Base-by-base conservation (phyloP, 768 basidiomycete species). In the Coprinopsis strossmayeri region DNA sequence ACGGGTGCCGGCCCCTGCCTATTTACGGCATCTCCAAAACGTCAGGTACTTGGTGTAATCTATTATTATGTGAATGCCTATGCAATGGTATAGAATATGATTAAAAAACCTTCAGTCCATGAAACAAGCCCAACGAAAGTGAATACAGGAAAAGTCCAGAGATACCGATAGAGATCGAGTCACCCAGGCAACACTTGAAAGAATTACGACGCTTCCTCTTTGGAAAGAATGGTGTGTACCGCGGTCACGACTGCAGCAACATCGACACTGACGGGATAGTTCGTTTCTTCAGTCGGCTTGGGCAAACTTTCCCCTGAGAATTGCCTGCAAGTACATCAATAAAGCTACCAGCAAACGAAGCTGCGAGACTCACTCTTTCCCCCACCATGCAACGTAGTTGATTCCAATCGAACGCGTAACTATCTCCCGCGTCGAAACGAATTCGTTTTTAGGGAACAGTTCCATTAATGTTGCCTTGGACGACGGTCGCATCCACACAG, bases 371-470 rank as follows among this genome's bases (percentile, higher is more conserved):
- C 55, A 72, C 72, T 60, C 55, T 45, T 60, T 60, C 17, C 69
- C 67, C 64, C 72, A 72, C 82, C 80, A 82, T 5, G 78, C 83
- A 40, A 79, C 59, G 56, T 87, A 86, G 9, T 66, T 64, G 48
- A 83, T 67, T 9, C 77, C 75, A 20, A 82, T 57, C 5, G 77
- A 72, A 24, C 65, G 65, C n/a, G 70, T 70, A 17, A 82, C 73
- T 42, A 79, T 64, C 57, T 83, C 78, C 49, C 76, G 73, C 55
- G 88, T 84, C 41, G 73, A 76, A 21, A 73, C 70, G 62, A 86
- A 90, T 17, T 73, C 73, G n/a, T 75, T 76, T 2, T 73, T 67
- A 17, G 81, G 84, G 65, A 87, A 90, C 57, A 91, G 72, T 64
- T 93, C 90, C 68, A 91, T 78, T 28, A 91, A 69, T 2, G 82